These are phyloP conservation scores for Dryadomyces quercivorus DNA, from an alignment of 2,329 filamentous ascomycete species.

Conservation along the genomic window DNA sequence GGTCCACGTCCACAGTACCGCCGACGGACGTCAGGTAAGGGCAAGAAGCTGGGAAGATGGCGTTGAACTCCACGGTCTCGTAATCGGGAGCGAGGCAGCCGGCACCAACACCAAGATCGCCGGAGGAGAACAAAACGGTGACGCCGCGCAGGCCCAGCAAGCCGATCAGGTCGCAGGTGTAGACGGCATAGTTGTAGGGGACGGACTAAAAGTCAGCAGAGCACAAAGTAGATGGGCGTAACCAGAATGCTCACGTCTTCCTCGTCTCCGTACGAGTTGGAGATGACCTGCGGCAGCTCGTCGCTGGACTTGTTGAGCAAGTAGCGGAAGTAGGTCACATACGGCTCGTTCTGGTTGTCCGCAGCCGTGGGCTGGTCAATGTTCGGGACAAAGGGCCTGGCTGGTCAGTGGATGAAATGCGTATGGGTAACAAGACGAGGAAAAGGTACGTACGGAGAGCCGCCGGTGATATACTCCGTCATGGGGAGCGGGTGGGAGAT, in stretches of 20 bases:
- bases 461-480: constrained; percentile 15
- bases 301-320: constrained; percentile 40
- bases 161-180: constrained; percentile 43
- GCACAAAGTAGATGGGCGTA: too few species aligned
- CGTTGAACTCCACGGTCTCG: constrained; percentile 26
- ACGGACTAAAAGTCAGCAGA: constrained; percentile 33
- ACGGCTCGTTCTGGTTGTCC: constrained; percentile 50
- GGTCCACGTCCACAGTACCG: constrained; percentile 33
- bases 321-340: constrained; percentile 49
- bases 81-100: constrained; percentile 16
- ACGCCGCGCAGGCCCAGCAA: constrained; percentile 55
- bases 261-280: constrained; percentile 59
- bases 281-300: constrained; percentile 49
- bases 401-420: neutral
- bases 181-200: constrained; percentile 41
- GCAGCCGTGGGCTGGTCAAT: constrained; percentile 15
- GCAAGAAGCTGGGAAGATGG: constrained; percentile 27
- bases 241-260: constrained; percentile 26
- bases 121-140: constrained; percentile 51
- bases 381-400: constrained; percentile 18
- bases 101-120: constrained; percentile 34
- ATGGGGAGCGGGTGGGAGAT: constrained; percentile 32
- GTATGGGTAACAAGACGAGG: neutral
- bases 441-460: constrained; percentile 17
- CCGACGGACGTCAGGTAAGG: constrained; percentile 54